Percentiles rank a stretch among this genome's conserved stretches.
phyloP scores from a whole-genome alignment of 2,329 filamentous ascomycete species.

The Clarireedia monteithiana region DNA sequence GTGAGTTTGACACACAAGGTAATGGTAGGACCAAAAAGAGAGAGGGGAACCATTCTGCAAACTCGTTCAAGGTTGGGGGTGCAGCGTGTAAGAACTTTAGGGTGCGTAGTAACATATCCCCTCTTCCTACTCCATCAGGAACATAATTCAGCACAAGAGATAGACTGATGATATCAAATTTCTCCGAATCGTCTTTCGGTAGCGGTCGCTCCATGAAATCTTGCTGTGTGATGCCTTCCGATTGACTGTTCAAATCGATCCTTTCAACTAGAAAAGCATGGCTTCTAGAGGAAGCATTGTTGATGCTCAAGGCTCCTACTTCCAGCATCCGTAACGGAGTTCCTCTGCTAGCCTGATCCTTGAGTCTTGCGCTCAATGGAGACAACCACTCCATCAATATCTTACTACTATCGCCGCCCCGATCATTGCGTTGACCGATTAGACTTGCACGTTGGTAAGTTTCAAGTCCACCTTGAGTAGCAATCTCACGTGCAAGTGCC shows the following conservation, averaged over 20 bases:
- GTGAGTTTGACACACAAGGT: slow-evolving; percentile 81
- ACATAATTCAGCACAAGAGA: slow-evolving; percentile 94
- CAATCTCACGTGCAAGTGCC: slow-evolving; percentile 44
- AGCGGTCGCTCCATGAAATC: slow-evolving; percentile 89
- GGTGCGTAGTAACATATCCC: slow-evolving; percentile 77
- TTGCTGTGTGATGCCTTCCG: slow-evolving; percentile 71
- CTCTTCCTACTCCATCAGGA: slow-evolving; percentile 64
- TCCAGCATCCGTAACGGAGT: slow-evolving; percentile 64
- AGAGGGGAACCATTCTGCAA: slow-evolving; percentile 47
- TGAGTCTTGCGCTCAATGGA: slow-evolving; percentile 26
- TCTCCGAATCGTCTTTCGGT: slow-evolving; percentile 51
- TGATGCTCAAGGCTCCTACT: slow-evolving; percentile 76
- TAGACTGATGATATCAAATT: slow-evolving; percentile 84
- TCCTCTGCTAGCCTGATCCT: slow-evolving; percentile 16
- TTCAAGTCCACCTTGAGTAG: slow-evolving; percentile 51
- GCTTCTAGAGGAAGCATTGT: slow-evolving; percentile 75
- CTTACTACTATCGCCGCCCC: slow-evolving; percentile 59
- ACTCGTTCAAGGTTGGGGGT: slow-evolving; percentile 9
- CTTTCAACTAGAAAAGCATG: slow-evolving; percentile 64
- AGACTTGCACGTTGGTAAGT: slow-evolving; percentile 61
- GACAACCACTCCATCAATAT: slow-evolving; percentile 57
- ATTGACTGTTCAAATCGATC: slow-evolving; percentile 88
- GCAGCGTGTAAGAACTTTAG: slow-evolving; percentile 55
- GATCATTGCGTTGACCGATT: slow-evolving; percentile 57
- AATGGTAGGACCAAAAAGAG: slow-evolving; percentile 87